These are phyloP conservation scores for Hypoxylon subgilvum DNA, from an alignment of 495 filamentous ascomycete species.

Conservation along the genomic window DNA sequence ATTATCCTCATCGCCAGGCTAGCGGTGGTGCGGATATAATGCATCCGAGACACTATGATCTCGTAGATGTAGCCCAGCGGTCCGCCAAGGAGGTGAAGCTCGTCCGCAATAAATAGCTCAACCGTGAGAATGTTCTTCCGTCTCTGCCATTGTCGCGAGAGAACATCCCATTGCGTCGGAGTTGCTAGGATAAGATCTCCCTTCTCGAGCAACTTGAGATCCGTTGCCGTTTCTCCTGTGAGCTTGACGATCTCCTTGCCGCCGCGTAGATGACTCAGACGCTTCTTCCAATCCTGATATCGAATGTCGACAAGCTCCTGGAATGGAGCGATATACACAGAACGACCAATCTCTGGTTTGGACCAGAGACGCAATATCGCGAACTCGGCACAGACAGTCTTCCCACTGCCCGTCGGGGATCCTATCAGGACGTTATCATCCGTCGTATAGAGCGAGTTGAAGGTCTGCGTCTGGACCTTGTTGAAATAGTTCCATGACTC, in stretches of 20 bases:
- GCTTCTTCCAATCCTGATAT: slow-evolving; percentile 80
- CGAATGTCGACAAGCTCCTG: slow-evolving; percentile 88
- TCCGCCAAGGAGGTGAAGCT: slow-evolving; percentile 94
- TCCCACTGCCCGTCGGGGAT: slow-evolving; percentile 88
- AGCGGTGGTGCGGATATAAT: slow-evolving; percentile 88
- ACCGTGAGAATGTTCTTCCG: slow-evolving; percentile 93
- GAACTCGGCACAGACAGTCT: slow-evolving; percentile 96
- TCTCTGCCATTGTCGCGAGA: slow-evolving; percentile 94
- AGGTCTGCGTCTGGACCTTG: slow-evolving; percentile 95
- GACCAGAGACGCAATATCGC: slow-evolving; percentile 89
- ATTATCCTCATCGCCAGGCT: slow-evolving; percentile 85
- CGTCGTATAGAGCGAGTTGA: slow-evolving; percentile 86
- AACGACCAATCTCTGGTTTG: slow-evolving; percentile 71
- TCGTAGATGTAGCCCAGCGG: slow-evolving; percentile 91
- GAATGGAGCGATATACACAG: slow-evolving; percentile 95
- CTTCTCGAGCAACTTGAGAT: slow-evolving; percentile 85
- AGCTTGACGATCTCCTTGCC: slow-evolving; percentile 94
- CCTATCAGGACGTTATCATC: slow-evolving; percentile 94
- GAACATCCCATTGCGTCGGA: slow-evolving; percentile 90
- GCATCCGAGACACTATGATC: slow-evolving; percentile 95
- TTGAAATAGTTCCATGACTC: slow-evolving; percentile 89
- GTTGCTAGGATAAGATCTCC: slow-evolving; percentile 94
- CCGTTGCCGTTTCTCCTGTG: slow-evolving; percentile 88
- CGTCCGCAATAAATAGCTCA: slow-evolving; percentile 92
- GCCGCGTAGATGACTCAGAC: slow-evolving; percentile 72